A percentile compares a stretch with the other conserved stretches of the same genome.
Conservation (phyloP, 2,329 filamentous ascomycete species). For the Diaporthe ilicicola region DNA sequence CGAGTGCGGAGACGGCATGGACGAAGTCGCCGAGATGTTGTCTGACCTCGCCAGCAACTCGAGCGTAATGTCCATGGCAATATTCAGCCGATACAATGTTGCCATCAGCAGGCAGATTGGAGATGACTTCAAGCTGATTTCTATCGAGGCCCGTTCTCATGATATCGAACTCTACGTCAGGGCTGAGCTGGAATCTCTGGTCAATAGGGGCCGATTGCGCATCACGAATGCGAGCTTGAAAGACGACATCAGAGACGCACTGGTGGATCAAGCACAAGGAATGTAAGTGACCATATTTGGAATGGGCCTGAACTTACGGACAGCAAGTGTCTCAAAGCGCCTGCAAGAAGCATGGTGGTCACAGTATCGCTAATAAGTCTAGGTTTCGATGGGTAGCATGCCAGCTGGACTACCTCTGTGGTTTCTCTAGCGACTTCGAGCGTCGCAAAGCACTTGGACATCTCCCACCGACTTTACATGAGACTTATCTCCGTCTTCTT, state of each 20-base stretch:
- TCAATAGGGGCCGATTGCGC: not conserved
- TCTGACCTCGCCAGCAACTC: not conserved
- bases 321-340: no score
- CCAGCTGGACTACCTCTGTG: slow-evolving; percentile 9
- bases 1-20: not conserved
- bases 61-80: not conserved
- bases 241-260: not conserved
- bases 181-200: not conserved
- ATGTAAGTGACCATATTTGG: not conserved
- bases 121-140: not conserved
- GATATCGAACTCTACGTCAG: not conserved
- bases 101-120: not conserved
- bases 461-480: not conserved
- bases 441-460: not conserved
- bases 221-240: not conserved
- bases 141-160: not conserved
- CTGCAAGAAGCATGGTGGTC: no score
- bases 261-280: not conserved
- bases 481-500: not conserved
- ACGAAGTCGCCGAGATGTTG: not conserved
- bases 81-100: not conserved
- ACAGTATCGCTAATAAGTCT: not conserved
- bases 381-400: slow-evolving; percentile 18
- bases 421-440: not conserved
- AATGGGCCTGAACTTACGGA: no score